These are phyloP conservation scores for Nasturtium officinale DNA, from an alignment of 345 rosid genomes.

Conservation along the genomic window DNA sequence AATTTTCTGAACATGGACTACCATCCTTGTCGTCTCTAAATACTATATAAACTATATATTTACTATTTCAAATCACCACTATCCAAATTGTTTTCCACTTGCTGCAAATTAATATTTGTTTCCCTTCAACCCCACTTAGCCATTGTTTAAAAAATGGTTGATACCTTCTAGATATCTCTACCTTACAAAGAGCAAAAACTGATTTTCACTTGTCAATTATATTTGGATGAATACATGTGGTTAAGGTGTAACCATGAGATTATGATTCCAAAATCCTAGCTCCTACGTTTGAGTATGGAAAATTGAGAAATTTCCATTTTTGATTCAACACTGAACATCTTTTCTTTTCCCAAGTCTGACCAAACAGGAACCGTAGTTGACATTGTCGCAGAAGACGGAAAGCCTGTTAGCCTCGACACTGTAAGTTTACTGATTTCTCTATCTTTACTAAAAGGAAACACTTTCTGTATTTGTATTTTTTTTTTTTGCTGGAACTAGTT, in stretches of 20 bases:
- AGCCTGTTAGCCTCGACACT: slow-evolving; percentile 67
- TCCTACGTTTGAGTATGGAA: background rate
- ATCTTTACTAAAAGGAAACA: background rate
- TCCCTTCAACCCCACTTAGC: background rate
- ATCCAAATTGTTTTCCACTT: background rate
- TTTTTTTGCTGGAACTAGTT: background rate
- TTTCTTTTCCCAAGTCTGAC: slow-evolving; percentile 65
- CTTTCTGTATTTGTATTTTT: background rate
- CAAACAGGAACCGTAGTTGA: slow-evolving; percentile 78
- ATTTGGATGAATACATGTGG: background rate
- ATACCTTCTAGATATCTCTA: background rate
- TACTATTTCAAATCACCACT: slow-evolving; percentile 5
- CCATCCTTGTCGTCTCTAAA: background rate
- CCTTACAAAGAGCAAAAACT: background rate
- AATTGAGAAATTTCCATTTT: background rate
- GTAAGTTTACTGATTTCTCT: slow-evolving; percentile 48
- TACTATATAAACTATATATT: background rate
- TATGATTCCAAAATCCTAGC: background rate
- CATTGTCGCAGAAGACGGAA: slow-evolving; percentile 72
- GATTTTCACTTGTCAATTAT: background rate
- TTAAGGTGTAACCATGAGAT: background rate
- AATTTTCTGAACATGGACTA: slow-evolving; percentile 5
- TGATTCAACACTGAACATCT: slow-evolving; percentile 1
- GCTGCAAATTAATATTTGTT: background rate
- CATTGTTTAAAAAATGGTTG: no score